A percentile compares a stretch with the other conserved stretches of the same genome.
Conservation (phyloP, 2,329 filamentous ascomycete species). For the Lecanoromycetidae sp. region DNA sequence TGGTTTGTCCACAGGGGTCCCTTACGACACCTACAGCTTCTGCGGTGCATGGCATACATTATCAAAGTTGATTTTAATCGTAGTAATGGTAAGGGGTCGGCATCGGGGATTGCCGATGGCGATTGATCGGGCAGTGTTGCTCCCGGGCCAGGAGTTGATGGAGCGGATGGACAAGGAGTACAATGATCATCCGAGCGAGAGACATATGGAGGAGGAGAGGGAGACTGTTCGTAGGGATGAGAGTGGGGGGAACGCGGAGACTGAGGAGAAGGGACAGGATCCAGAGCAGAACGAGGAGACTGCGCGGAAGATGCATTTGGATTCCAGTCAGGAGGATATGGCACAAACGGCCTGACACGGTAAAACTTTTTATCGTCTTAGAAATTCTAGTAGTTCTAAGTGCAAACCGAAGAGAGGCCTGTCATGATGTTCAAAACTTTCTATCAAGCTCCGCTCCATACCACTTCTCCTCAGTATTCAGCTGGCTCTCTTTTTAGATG, state of each 20-base stretch:
- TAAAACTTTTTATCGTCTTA: no score
- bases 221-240: not conserved
- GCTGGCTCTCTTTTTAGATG: no score
- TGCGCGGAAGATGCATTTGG: not conserved
- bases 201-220: not conserved
- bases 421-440: no score
- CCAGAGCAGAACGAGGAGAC: not conserved
- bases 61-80: conserved; percentile 47
- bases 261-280: not conserved
- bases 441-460: no score
- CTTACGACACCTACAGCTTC: conserved; percentile 43
- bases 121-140: conserved; percentile 41
- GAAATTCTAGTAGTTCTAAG: no score
- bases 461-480: no score
- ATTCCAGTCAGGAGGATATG: not conserved
- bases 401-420: no score
- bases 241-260: not conserved
- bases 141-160: conserved; percentile 27
- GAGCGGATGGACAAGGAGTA: conserved; percentile 10
- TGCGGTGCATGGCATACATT: conserved; percentile 41
- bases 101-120: conserved; percentile 47
- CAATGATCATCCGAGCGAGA: not conserved
- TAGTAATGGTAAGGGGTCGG: conserved; percentile 45
- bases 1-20: conserved; percentile 47
- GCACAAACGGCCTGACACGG: not conserved